Percentiles rank a stretch among this genome's conserved stretches.
These are phyloP conservation scores for Aegilops bicornis DNA, from an alignment of 176 grass and related monocot species.

Conservation along the genomic window DNA sequence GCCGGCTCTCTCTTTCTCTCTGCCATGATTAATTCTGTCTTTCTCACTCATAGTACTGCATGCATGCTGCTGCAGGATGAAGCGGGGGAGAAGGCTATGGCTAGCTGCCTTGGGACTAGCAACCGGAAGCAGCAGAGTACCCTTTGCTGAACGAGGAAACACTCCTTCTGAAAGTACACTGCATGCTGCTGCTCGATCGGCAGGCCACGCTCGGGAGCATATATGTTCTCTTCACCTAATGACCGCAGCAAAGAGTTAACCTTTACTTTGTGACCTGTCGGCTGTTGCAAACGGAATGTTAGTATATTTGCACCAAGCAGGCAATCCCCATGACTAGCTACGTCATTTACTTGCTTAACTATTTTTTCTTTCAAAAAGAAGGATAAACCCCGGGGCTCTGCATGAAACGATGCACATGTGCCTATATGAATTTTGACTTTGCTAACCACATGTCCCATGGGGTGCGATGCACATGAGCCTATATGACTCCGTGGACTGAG, in stretches of 20 bases:
- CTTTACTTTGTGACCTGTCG: not conserved
- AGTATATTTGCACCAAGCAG: not conserved
- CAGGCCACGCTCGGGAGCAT: constrained; percentile 11
- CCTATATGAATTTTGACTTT: too few relatives aligned
- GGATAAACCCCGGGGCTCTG: too few relatives aligned
- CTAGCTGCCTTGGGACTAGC: constrained; percentile 31
- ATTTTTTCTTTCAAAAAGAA: too few relatives aligned
- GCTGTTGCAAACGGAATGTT: not conserved
- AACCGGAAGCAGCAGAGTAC: not conserved
- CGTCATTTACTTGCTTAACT: not conserved
- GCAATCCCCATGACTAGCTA: too few relatives aligned
- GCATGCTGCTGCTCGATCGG: constrained; percentile 5
- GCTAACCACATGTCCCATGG: too few relatives aligned
- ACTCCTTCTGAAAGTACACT: constrained; percentile 23
- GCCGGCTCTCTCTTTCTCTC: not conserved
- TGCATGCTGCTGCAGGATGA: constrained; percentile 13
- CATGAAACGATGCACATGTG: too few relatives aligned
- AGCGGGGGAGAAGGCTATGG: not conserved
- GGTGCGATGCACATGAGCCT: too few relatives aligned
- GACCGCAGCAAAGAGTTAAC: not conserved
- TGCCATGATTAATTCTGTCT: constrained; percentile 12
- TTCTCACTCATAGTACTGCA: not conserved
- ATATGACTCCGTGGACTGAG: too few relatives aligned
- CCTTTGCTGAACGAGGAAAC: constrained; percentile 17
- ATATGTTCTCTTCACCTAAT: not conserved